Conservation (phyloP, 768 basidiomycete genomes). For the Hericium rajendrae region DNA sequence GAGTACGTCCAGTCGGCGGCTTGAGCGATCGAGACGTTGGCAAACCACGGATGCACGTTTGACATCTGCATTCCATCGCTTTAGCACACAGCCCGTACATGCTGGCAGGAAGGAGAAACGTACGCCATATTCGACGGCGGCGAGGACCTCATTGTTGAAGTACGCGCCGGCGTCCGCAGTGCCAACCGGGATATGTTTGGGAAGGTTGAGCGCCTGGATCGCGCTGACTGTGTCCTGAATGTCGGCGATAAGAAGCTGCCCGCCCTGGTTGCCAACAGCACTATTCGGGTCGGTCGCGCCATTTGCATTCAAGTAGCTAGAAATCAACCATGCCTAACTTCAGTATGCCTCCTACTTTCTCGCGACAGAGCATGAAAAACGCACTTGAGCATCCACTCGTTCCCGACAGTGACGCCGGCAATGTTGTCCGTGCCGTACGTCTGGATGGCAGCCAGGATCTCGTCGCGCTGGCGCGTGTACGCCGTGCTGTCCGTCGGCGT, state of each 20-base stretch:
- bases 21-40: conserved; percentile 53
- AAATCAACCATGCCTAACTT: not conserved
- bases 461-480: conserved; percentile 62
- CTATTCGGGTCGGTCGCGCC: conserved; percentile 46
- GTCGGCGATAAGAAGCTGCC: conserved; percentile 48
- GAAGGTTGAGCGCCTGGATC: conserved; percentile 45
- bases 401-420: conserved; percentile 81
- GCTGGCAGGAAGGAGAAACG: too few species aligned
- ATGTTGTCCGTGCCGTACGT: conserved; percentile 73
- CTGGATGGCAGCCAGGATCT: conserved; percentile 58
- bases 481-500: conserved; percentile 55
- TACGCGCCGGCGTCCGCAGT: conserved; percentile 80
- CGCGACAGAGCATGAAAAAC: conserved; percentile 13
- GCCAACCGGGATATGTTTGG: conserved; percentile 59
- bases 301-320: conserved; percentile 48
- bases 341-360: not conserved
- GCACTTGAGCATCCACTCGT: conserved; percentile 80
- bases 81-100: too few species aligned
- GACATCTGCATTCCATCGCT: conserved; percentile 43
- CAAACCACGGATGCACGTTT: conserved; percentile 94
- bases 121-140: conserved; percentile 61
- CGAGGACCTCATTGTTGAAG: conserved; percentile 64
- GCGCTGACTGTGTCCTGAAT: conserved; percentile 58
- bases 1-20: conserved; percentile 74
- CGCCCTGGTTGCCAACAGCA: conserved; percentile 50